These are phyloP conservation scores for Camellia sinensis DNA, from an alignment of 148 eudicot genomes.

Conservation along the genomic window DNA sequence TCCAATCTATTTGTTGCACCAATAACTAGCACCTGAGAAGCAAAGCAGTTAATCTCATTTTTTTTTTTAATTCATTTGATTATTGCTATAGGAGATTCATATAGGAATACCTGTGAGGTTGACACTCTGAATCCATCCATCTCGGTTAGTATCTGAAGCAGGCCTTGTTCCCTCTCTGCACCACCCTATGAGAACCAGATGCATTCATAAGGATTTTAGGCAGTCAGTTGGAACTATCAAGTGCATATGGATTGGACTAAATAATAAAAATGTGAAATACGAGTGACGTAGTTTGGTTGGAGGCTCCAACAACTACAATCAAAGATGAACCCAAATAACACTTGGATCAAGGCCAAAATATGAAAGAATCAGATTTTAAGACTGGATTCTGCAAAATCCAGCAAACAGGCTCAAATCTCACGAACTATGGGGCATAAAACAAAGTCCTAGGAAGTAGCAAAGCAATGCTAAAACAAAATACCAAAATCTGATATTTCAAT, in stretches of 20 bases:
- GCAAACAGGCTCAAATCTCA: too few species aligned
- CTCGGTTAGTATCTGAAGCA: slow-evolving; percentile 89
- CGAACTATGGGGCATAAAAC: too few species aligned
- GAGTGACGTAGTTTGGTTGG: background rate
- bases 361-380: too few species aligned
- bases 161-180: slow-evolving; percentile 97
- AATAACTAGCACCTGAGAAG: slow-evolving; percentile 67
- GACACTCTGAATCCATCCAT: slow-evolving; percentile 93
- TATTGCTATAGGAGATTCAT: background rate
- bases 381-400: too few species aligned
- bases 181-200: slow-evolving; percentile 56
- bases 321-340: too few species aligned
- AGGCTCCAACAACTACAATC: too few species aligned
- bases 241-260: background rate
- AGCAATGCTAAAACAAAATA: too few species aligned
- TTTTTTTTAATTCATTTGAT: background rate
- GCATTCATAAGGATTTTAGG: background rate
- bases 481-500: too few species aligned
- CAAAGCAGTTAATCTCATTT: background rate
- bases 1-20: slow-evolving; percentile 93
- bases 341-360: too few species aligned
- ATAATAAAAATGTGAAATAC: background rate
- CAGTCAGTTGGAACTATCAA: background rate
- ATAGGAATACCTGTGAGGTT: slow-evolving; percentile 55
- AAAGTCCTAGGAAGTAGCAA: too few species aligned